These are phyloP conservation scores for Oryza officinalis DNA, from an alignment of 176 grass and related monocot genomes.

Conservation along the genomic window DNA sequence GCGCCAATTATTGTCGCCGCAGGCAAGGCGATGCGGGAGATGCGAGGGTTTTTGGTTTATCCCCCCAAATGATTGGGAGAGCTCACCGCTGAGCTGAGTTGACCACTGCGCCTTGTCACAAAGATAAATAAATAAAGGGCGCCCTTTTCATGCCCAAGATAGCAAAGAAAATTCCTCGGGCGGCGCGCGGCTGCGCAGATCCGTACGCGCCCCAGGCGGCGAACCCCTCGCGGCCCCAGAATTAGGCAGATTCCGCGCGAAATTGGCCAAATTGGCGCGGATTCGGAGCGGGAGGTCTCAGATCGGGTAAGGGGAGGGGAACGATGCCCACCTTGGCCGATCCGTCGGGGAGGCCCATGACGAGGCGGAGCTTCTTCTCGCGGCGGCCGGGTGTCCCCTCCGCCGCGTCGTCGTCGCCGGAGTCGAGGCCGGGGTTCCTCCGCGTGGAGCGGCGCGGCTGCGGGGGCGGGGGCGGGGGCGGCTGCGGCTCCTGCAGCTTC, in stretches of 20 bases:
- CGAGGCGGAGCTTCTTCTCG: conserved; percentile 90
- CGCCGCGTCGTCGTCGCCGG: conserved; percentile 53
- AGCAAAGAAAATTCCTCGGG: conserved; percentile 41
- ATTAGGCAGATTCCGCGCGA: conserved; percentile 32
- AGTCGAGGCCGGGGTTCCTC: conserved; percentile 47
- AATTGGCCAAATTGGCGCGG: conserved; percentile 36
- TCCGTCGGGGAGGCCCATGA: conserved; percentile 63
- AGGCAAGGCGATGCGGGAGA: conserved; percentile 18
- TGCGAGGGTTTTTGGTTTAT: conserved; percentile 43
- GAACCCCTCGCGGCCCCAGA: neutral
- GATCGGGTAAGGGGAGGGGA: conserved; percentile 10
- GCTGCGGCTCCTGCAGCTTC: conserved; percentile 50
- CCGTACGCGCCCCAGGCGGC: conserved; percentile 28
- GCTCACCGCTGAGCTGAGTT: conserved; percentile 44
- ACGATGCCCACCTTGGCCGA: conserved; percentile 46
- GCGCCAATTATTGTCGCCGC: conserved; percentile 50
- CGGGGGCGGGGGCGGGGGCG: neutral
- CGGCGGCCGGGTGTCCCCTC: conserved; percentile 48
- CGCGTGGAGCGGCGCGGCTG: conserved; percentile 44
- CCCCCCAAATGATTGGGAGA: conserved; percentile 61
- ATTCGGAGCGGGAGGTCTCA: conserved; percentile 28
- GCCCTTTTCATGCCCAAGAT: conserved; percentile 33
- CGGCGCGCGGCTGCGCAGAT: conserved; percentile 52
- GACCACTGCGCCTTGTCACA: conserved; percentile 34
- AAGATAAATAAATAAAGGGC: conserved; percentile 45